Percentiles rank a stretch among this genome's conserved stretches.
These are phyloP conservation scores for Gynostemma pentaphyllum DNA, from an alignment of 306 rosid species.

Conservation along the genomic window DNA sequence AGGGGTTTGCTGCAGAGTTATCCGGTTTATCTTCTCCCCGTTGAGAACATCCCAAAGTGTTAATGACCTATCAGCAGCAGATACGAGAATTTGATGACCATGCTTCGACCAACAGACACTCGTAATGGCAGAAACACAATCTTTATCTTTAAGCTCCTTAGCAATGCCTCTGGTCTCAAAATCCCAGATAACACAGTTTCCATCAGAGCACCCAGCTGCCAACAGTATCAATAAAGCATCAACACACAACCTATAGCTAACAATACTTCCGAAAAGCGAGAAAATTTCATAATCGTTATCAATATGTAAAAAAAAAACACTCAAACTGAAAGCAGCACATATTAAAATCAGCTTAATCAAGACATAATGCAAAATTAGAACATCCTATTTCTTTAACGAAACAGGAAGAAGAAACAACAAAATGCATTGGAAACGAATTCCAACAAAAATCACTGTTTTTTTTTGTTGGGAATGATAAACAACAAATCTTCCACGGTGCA, in stretches of 20 bases:
- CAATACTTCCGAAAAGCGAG: conserved; percentile 9
- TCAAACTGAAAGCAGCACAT: neutral
- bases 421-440: too few species aligned
- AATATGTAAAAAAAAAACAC: neutral
- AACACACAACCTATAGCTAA: conserved; percentile 2
- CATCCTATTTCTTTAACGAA: neutral
- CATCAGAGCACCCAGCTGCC: conserved; percentile 94
- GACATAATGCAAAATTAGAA: neutral
- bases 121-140: conserved; percentile 54
- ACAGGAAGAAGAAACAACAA: neutral
- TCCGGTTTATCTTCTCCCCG: conserved; percentile 54
- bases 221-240: conserved; percentile 15
- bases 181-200: conserved; percentile 92
- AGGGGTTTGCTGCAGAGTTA: conserved; percentile 63
- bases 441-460: too few species aligned
- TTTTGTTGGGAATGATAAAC: too few species aligned
- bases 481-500: too few species aligned
- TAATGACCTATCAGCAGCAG: conserved; percentile 85
- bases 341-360: neutral
- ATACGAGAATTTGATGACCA: conserved; percentile 63
- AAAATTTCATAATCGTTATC: neutral
- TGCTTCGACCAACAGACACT: conserved; percentile 67
- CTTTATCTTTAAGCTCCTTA: conserved; percentile 69
- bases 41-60: conserved; percentile 72
- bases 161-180: conserved; percentile 91